Percentiles rank a stretch among this genome's conserved stretches.
Conservation (phyloP, 23 red algal genomes). For the Gracilaria domingensis region DNA sequence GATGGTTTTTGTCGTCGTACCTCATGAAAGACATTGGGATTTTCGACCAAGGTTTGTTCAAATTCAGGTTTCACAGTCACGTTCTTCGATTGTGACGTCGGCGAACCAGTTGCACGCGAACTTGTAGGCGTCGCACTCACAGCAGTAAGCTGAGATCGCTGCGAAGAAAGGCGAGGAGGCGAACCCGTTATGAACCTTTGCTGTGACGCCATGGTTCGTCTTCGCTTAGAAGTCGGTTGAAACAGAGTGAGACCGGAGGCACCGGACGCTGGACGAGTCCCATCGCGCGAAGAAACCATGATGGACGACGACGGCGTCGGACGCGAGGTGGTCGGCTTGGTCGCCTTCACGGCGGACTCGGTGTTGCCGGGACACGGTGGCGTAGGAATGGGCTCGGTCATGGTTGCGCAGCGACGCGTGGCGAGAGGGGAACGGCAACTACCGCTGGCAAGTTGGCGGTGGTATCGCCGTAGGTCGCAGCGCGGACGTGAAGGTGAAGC, state of each 20-base stretch:
- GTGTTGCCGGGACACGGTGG: background rate
- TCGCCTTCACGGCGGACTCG: background rate
- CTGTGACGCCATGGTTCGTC: background rate
- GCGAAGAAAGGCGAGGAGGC: too few relatives aligned
- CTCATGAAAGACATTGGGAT: too few relatives aligned
- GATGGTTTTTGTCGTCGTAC: too few relatives aligned
- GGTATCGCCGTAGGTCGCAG: too few relatives aligned
- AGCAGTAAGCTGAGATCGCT: too few relatives aligned
- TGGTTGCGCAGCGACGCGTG: background rate
- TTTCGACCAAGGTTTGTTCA: too few relatives aligned
- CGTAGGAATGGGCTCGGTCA: background rate
- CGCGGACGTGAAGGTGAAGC: background rate
- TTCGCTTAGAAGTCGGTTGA: conserved; percentile 8
- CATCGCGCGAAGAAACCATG: background rate
- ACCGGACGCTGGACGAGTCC: background rate
- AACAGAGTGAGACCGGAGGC: background rate
- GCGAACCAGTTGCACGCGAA: too few relatives aligned
- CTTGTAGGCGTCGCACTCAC: too few relatives aligned
- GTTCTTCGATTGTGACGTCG: too few relatives aligned
- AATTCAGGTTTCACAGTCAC: too few relatives aligned
- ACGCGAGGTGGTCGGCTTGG: background rate
- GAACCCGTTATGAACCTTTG: background rate
- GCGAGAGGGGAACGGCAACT: too few relatives aligned
- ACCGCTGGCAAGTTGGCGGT: too few relatives aligned
- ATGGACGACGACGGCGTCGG: background rate